A percentile compares a stretch with the other conserved stretches of the same genome.
These are phyloP conservation scores for Tardiomyces blankii DNA, from an alignment of 1,139 yeast species.

Conservation along the genomic window DNA sequence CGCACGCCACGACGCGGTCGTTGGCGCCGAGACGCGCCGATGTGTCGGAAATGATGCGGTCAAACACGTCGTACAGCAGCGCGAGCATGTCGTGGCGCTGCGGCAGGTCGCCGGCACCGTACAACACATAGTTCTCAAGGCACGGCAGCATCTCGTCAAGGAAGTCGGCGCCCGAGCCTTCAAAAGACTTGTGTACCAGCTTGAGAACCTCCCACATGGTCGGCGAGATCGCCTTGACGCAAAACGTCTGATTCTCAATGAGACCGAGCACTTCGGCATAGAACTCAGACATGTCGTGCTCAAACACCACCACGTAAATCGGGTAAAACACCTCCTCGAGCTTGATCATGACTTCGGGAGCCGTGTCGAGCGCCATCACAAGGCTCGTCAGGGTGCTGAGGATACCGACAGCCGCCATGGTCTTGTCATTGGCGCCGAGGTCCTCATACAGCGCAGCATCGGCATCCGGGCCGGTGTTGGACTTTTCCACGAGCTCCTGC, in stretches of 20 bases:
- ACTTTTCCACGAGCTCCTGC: conserved; percentile 47
- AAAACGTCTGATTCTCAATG: conserved; percentile 75
- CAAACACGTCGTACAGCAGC: conserved; percentile 16
- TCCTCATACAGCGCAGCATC: conserved; percentile 22
- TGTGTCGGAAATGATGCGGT: conserved; percentile 27
- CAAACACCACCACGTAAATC: conserved; percentile 55
- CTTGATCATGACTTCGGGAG: conserved; percentile 51
- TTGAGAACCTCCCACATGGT: conserved; percentile 67
- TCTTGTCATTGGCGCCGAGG: conserved; percentile 53
- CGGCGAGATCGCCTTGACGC: conserved; percentile 60
- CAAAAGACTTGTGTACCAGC: conserved; percentile 42
- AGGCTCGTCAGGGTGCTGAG: conserved; percentile 82
- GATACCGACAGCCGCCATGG: conserved; percentile 80
- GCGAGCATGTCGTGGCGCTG: conserved; percentile 25
- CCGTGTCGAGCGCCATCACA: conserved; percentile 76
- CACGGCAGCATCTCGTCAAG: conserved; percentile 71
- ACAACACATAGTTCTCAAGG: conserved; percentile 65
- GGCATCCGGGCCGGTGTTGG: conserved; percentile 22
- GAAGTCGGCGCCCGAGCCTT: conserved; percentile 43
- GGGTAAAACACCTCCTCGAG: conserved; percentile 71
- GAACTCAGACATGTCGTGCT: conserved; percentile 60
- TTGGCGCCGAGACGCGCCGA: conserved; percentile 34
- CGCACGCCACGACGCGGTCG: conserved; percentile 42
- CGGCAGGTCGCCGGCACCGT: conserved; percentile 46
- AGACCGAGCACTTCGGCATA: conserved; percentile 75